phyloP scores from a whole-genome alignment of 768 basidiomycete species.

The Naganishia kalamii region DNA sequence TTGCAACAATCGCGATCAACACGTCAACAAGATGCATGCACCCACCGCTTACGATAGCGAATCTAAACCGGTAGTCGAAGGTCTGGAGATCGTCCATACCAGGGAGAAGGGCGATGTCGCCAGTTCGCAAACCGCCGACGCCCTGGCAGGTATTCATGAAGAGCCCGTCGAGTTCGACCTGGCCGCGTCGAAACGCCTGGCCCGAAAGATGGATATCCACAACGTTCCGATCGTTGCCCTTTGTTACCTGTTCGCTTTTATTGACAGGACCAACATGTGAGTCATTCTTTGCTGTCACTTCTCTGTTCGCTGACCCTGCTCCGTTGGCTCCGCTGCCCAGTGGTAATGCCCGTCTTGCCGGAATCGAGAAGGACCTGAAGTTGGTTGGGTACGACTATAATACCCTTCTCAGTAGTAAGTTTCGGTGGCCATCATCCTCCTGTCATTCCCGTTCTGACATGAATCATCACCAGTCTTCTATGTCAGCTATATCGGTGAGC shows the following conservation, averaged over 20 bases:
- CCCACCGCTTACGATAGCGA: too few species aligned
- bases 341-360: constrained; percentile 24
- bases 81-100: not conserved
- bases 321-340: not conserved
- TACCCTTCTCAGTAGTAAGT: constrained; percentile 20
- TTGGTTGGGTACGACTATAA: constrained; percentile 29
- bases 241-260: constrained; percentile 22
- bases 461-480: constrained; percentile 8
- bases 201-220: constrained; percentile 21
- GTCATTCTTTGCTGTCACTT: not conserved
- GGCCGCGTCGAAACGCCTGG: constrained; percentile 3
- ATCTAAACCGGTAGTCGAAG: not conserved
- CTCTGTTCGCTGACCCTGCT: not conserved
- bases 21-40: not conserved
- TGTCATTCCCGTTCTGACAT: not conserved
- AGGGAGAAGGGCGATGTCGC: not conserved
- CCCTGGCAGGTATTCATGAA: not conserved
- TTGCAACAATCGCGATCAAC: not conserved
- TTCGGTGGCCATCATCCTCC: not conserved
- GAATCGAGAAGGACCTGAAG: constrained; percentile 32
- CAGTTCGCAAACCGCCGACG: not conserved
- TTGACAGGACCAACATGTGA: constrained; percentile 20
- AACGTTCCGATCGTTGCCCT: constrained; percentile 22
- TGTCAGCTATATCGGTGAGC: constrained; percentile 8
- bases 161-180: not conserved